Conservation (phyloP, 768 basidiomycete genomes). For the Mycena galopus region DNA sequence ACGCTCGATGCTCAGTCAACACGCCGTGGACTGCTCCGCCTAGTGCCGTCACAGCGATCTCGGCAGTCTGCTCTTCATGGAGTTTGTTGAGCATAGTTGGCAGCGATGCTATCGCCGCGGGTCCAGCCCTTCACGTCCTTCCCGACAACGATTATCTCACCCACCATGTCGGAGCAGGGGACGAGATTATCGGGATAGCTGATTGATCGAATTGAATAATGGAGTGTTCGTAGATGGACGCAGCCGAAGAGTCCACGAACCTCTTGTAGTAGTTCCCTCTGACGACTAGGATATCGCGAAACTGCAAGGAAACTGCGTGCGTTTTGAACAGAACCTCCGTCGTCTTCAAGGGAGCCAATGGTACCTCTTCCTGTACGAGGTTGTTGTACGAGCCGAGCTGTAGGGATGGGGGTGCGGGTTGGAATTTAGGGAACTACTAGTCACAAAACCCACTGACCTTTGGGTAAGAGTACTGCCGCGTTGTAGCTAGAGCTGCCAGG, state of each 20-base stretch:
- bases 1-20: slow-evolving; percentile 65
- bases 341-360: not conserved
- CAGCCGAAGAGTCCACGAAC: slow-evolving; percentile 36
- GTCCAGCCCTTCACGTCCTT: too few relatives aligned
- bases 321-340: not conserved
- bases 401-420: not conserved
- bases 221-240: not conserved
- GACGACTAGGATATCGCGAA: slow-evolving; percentile 64
- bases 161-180: too few relatives aligned
- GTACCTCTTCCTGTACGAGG: not conserved
- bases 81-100: slow-evolving; percentile 63
- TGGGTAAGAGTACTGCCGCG: not conserved
- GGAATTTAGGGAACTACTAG: too few relatives aligned
- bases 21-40: slow-evolving; percentile 66
- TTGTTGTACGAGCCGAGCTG: slow-evolving; percentile 1
- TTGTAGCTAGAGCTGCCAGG: too few relatives aligned
- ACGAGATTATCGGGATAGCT: slow-evolving; percentile 41
- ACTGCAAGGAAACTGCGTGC: too few relatives aligned
- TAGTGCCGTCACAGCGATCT: slow-evolving; percentile 49
- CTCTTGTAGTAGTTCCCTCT: slow-evolving; percentile 51
- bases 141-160: too few relatives aligned
- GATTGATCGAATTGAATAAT: too few relatives aligned
- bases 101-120: too few relatives aligned
- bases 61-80: slow-evolving; percentile 51
- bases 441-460: not conserved